A percentile compares a stretch with the other conserved stretches of the same genome.
Evolutionary conservation across 495 filamentous ascomycete genomes (phyloP).

Genomic region (Podospora anserina): DNA sequence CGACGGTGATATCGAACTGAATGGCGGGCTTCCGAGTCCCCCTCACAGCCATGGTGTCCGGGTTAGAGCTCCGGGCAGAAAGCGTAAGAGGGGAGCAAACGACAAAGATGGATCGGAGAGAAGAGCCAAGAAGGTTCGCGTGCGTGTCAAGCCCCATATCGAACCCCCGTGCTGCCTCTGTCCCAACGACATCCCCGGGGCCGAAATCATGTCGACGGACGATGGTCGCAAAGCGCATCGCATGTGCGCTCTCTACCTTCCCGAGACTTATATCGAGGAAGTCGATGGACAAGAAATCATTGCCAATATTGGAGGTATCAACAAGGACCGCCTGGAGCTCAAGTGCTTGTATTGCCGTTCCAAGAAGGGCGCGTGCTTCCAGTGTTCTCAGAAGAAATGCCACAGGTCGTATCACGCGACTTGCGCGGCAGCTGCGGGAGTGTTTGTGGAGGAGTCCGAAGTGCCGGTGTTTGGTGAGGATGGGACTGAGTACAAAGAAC

Average conservation of each 20-base stretch:
- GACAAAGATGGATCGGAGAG: constrained; percentile 40
- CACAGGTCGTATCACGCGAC: constrained; percentile 91
- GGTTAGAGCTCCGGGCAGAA: constrained; percentile 58
- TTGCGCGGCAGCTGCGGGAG: constrained; percentile 86
- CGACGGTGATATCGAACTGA: constrained; percentile 50
- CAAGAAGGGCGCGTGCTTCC: constrained; percentile 91
- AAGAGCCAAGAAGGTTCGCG: constrained; percentile 70
- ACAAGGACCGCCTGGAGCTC: constrained; percentile 82
- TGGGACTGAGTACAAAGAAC: constrained; percentile 83
- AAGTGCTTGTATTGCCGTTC: constrained; percentile 94
- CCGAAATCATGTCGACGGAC: constrained; percentile 81
- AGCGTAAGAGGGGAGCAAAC: constrained; percentile 40
- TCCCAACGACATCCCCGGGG: constrained; percentile 83
- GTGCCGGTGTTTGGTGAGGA: constrained; percentile 88
- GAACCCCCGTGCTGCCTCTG: constrained; percentile 91
- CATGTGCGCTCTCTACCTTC: constrained; percentile 83
- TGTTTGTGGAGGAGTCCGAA: constrained; percentile 80
- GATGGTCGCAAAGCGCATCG: constrained; percentile 85
- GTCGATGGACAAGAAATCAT: constrained; percentile 66
- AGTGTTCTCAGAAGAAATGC: constrained; percentile 95
- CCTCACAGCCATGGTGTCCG: constrained; percentile 50
- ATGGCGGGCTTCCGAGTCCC: constrained; percentile 67
- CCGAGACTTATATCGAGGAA: constrained; percentile 84
- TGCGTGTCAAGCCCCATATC: constrained; percentile 63
- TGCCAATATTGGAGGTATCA: constrained; percentile 71